A percentile compares a stretch with the other conserved stretches of the same genome.
Conservation (phyloP, 192 early-diverging fungal genomes). For the Coemansia sp. region DNA sequence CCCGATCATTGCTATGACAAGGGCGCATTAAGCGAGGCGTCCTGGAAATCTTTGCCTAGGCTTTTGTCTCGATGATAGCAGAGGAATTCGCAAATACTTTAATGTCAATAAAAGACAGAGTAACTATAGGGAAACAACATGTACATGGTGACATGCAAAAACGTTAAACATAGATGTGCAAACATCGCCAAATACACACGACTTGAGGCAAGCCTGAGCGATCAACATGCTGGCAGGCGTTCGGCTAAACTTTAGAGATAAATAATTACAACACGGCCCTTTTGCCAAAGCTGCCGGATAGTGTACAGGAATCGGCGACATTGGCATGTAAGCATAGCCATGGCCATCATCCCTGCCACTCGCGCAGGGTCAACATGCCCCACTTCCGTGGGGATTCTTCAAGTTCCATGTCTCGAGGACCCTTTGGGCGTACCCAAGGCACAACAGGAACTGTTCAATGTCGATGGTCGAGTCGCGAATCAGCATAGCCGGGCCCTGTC, state of each 20-base stretch:
- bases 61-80: too few relatives aligned
- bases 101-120: too few relatives aligned
- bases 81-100: not conserved
- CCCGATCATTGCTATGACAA: too few relatives aligned
- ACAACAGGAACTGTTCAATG: constrained; percentile 47
- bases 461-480: constrained; percentile 37
- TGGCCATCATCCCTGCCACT: not conserved
- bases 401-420: constrained; percentile 40
- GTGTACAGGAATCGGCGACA: not conserved
- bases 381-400: not conserved
- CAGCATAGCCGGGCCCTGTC: constrained; percentile 46
- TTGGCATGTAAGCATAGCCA: not conserved
- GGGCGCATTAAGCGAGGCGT: not conserved
- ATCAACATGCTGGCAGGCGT: too few relatives aligned
- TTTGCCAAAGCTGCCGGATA: not conserved
- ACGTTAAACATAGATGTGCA: too few relatives aligned
- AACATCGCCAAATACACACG: too few relatives aligned
- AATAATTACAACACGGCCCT: too few relatives aligned
- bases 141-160: too few relatives aligned
- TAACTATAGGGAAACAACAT: too few relatives aligned
- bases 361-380: not conserved
- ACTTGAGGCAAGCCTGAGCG: too few relatives aligned
- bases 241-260: not conserved
- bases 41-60: too few relatives aligned
- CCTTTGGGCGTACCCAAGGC: constrained; percentile 42